These are phyloP conservation scores for Paecilomyces sp. DNA, from an alignment of 2,329 filamentous ascomycete species.

Conservation along the genomic window DNA sequence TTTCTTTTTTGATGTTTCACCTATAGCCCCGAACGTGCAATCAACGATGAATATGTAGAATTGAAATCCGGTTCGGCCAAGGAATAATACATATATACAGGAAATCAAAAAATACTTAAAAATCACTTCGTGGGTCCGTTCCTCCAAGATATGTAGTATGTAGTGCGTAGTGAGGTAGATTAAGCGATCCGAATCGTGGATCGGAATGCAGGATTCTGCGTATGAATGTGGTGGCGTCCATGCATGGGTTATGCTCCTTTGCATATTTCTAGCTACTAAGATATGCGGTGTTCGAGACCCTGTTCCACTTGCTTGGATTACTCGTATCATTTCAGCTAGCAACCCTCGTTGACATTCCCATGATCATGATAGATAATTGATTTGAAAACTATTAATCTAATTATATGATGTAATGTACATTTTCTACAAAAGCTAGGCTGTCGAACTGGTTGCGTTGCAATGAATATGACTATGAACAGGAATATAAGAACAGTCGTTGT, in stretches of 20 bases:
- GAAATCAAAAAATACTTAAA: not conserved
- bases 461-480: no score
- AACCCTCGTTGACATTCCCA: no score
- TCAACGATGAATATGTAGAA: not conserved
- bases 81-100: not conserved
- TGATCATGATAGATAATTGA: no score
- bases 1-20: conserved; percentile 1
- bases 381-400: no score
- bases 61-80: not conserved
- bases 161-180: not conserved
- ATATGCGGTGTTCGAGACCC: not conserved
- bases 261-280: not conserved
- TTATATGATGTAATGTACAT: no score
- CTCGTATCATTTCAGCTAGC: no score
- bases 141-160: not conserved
- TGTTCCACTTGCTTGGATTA: no score
- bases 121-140: not conserved
- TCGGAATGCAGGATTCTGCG: not conserved
- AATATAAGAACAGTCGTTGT: no score
- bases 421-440: no score
- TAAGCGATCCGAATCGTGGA: not conserved
- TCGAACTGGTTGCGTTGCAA: no score
- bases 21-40: not conserved
- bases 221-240: not conserved
- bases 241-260: not conserved